Evolutionary conservation across 192 early-diverging fungal species (phyloP), one percentile per base, ranked within the genome.

Genomic region (Backusella tuberculispora): DNA sequence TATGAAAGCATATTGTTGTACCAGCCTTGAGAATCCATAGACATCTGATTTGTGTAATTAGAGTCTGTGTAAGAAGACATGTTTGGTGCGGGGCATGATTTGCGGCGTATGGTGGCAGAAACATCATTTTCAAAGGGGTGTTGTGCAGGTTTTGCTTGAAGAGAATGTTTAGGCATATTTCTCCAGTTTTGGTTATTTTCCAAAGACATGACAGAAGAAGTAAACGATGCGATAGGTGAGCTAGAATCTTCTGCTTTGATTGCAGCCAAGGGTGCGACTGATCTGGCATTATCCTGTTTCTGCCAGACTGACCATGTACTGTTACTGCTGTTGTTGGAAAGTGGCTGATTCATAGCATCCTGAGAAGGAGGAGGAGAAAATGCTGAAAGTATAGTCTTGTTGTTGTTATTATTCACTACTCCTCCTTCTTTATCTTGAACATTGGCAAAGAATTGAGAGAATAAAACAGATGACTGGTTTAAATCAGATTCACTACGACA

Each of bases 401-500:
- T 13, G 21, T 19, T 50, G 48, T 48, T 48, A 17, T 67, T 41
- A 43, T 43, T 41, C 3, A 21, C 29, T 1, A 34, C 29, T 34
- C 29, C 41, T 19, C 41, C 40, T 42, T 67, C 38, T 8, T 21
- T 67, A 67, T 67, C 19, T 41, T 72, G 71, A 6, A 72, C 53
- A 44, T 73, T 73, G 13, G 72, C 72, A 64, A 73, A 65, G 60
- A 73, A 73, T 37, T 73, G 72, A n/a, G 72, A 73, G 26, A 73
- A 73, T 12, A 73, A 46, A 9, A 73, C 72, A 4, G 72, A 73
- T 29, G 68, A 69, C 19, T 73, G 72, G 8, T 38, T 69, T n/a
- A 69, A 45, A 15, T 69, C 68, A 24, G 42, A 42, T 38, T 44
- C 38, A 4, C 0, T 7, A 19, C 7, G 66, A 12, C 17, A n/a